These are phyloP conservation scores for Stramenopiles sp. DNA, from an alignment of 352 stramenopile species.

Conservation along the genomic window DNA sequence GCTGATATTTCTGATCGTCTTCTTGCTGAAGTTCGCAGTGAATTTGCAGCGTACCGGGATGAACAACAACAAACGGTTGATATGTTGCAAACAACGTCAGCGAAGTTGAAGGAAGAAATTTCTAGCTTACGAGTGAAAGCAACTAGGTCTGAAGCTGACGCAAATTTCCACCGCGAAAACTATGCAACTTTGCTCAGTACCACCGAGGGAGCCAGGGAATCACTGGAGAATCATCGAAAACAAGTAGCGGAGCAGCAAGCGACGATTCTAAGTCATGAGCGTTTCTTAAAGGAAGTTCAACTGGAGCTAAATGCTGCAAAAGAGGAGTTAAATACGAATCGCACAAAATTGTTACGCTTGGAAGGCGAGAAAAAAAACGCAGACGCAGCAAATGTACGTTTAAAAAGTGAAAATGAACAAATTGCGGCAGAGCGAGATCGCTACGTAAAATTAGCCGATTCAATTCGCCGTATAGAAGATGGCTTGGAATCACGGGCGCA, in stretches of 20 bases:
- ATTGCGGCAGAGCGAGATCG: neutral
- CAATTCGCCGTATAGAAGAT: neutral
- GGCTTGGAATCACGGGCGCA: neutral
- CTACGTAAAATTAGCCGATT: neutral
- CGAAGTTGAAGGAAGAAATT: neutral
- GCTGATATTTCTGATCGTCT: neutral
- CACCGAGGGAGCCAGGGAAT: neutral
- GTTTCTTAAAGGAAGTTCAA: neutral
- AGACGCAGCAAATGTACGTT: neutral
- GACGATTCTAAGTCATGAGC: neutral
- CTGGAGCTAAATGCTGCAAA: neutral
- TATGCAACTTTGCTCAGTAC: neutral
- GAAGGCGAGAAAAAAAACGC: neutral
- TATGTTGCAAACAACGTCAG: neutral
- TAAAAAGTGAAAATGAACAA: neutral
- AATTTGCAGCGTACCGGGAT: neutral
- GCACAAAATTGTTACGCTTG: neutral
- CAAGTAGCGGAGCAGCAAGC: neutral
- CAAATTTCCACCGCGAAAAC: neutral
- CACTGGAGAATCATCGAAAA: neutral
- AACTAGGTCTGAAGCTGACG: neutral
- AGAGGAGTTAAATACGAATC: neutral
- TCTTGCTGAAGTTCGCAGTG: neutral
- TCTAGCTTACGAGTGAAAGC: neutral
- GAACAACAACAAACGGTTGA: neutral